A percentile compares a stretch with the other conserved stretches of the same genome.
Evolutionary conservation across 768 basidiomycete genomes (phyloP).

Genomic region (Naganishia onofrii): DNA sequence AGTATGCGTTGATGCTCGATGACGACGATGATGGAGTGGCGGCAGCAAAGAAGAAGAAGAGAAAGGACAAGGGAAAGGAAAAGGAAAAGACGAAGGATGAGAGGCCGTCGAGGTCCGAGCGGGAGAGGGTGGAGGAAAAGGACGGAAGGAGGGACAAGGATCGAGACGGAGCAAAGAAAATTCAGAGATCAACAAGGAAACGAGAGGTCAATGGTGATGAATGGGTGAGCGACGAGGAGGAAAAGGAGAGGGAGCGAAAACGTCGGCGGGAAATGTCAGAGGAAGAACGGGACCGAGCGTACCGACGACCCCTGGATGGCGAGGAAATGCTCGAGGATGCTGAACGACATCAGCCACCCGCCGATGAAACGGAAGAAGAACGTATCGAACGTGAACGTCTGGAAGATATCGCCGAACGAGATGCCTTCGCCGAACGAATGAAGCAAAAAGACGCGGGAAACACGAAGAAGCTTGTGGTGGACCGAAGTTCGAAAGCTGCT

Average conservation of each 20-base stretch:
- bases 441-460: slow-evolving; percentile 74
- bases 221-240: slow-evolving; percentile 91
- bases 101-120: slow-evolving; percentile 28
- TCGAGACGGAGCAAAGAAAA: slow-evolving; percentile 32
- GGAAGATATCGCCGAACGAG: slow-evolving; percentile 79
- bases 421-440: slow-evolving; percentile 88
- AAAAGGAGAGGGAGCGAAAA: slow-evolving; percentile 52
- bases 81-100: slow-evolving; percentile 58
- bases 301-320: slow-evolving; percentile 51
- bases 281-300: slow-evolving; percentile 35
- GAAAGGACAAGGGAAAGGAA: slow-evolving; percentile 51
- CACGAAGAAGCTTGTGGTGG: slow-evolving; percentile 87
- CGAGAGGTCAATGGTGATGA: slow-evolving; percentile 75
- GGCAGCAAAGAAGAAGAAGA: slow-evolving; percentile 55
- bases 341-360: slow-evolving; percentile 45
- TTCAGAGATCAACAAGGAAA: slow-evolving; percentile 58
- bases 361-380: slow-evolving; percentile 67
- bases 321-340: slow-evolving; percentile 59
- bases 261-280: slow-evolving; percentile 40
- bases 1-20: slow-evolving; percentile 79
- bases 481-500: slow-evolving; percentile 71
- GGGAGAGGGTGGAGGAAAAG: slow-evolving; percentile 62
- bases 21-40: slow-evolving; percentile 58
- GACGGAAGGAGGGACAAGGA: slow-evolving; percentile 41
- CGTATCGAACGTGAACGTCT: slow-evolving; percentile 70